Percentiles rank a stretch among this genome's conserved stretches.
phyloP scores from a whole-genome alignment of 495 filamentous ascomycete species.

The Neurospora sp. region DNA sequence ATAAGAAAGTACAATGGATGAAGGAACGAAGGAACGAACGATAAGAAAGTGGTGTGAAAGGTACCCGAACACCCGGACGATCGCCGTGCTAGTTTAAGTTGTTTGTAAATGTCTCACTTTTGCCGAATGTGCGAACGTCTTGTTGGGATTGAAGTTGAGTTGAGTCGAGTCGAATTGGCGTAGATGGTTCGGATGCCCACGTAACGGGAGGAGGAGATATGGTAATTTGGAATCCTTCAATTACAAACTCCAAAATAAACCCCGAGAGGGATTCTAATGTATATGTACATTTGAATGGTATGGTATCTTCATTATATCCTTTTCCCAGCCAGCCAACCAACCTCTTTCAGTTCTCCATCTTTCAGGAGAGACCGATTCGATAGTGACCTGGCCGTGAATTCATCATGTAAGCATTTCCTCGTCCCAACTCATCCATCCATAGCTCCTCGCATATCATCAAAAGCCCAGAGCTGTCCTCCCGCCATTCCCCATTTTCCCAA shows the following conservation, averaged over 20 bases:
- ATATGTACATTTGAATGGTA: not conserved
- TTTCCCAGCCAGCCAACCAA: not conserved
- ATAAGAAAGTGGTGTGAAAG: not conserved
- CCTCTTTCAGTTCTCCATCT: not conserved
- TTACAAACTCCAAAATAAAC: not conserved
- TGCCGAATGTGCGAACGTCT: too few relatives aligned
- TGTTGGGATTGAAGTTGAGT: too few relatives aligned
- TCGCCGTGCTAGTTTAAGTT: too few relatives aligned
- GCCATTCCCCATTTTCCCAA: not conserved
- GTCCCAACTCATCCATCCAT: not conserved
- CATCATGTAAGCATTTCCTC: not conserved
- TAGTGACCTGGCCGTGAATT: not conserved
- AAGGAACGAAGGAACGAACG: too few relatives aligned
- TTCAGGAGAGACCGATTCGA: not conserved
- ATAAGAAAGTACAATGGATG: not conserved
- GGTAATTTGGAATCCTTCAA: not conserved
- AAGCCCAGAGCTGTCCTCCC: not conserved
- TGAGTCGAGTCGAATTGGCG: not conserved
- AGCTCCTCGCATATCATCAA: not conserved
- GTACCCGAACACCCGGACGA: not conserved
- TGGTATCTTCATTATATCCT: not conserved
- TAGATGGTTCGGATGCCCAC: not conserved
- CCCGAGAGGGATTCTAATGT: not conserved
- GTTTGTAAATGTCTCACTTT: too few relatives aligned
- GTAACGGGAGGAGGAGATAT: too few relatives aligned